Percentiles rank a stretch among this genome's conserved stretches.
These are phyloP conservation scores for Oidium heveae DNA, from an alignment of 2,329 filamentous ascomycete species.

Conservation along the genomic window DNA sequence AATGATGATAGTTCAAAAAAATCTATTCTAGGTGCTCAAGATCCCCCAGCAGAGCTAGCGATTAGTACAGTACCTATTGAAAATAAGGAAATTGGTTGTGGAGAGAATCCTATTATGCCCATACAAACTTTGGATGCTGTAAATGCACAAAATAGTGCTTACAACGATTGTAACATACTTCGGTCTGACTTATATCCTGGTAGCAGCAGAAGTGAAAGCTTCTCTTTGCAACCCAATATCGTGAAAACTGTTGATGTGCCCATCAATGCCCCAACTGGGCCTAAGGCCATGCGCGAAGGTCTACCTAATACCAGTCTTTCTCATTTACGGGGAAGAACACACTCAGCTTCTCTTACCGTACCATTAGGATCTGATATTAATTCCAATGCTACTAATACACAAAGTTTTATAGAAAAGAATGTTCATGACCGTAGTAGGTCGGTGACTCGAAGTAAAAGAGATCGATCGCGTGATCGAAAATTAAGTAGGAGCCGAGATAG, in stretches of 20 bases:
- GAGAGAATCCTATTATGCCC: constrained; percentile 7
- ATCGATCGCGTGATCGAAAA: constrained; percentile 12
- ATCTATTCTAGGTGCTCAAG: neutral
- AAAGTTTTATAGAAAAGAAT: constrained; percentile 6
- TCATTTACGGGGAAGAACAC: constrained; percentile 24
- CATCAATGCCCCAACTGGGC: constrained; percentile 64
- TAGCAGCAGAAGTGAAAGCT: constrained; percentile 15
- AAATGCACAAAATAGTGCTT: constrained; percentile 23
- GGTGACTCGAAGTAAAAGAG: constrained; percentile 10
- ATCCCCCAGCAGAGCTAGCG: neutral
- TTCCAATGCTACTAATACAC: constrained; percentile 9
- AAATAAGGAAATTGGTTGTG: constrained; percentile 1
- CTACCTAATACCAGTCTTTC: constrained; percentile 58
- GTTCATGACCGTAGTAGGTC: constrained; percentile 9
- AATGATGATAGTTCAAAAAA: neutral
- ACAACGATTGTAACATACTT: constrained; percentile 12
- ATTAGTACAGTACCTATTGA: constrained; percentile 4
- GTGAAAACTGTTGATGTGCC: constrained; percentile 20
- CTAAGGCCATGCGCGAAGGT: constrained; percentile 82
- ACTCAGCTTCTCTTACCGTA: constrained; percentile 15
- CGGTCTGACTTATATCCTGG: constrained; percentile 16
- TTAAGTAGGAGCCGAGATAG: constrained; percentile 9
- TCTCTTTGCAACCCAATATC: constrained; percentile 12
- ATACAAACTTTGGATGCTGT: constrained; percentile 14
- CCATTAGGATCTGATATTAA: constrained; percentile 7